Base-by-base conservation (phyloP, 495 filamentous ascomycete genomes). In the Pyrenula massariospora region DNA sequence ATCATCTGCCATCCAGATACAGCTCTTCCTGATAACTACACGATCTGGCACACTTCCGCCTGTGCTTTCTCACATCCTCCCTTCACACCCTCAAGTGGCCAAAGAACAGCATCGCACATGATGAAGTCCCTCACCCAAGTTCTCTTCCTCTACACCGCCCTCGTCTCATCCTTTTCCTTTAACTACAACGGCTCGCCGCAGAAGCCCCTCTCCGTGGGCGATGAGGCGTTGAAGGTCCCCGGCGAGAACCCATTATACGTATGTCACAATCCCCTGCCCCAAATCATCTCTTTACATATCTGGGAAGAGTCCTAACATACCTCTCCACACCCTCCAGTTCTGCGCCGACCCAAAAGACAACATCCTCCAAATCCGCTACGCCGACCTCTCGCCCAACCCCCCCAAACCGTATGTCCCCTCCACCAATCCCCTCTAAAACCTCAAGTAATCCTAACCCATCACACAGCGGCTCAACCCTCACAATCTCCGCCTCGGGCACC, bases 301-400 rank as follows among this genome's bases (percentile, higher is more conserved):
- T n/a, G n/a, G n/a, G n/a, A n/a, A n/a, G n/a, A 19, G 42, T 19
- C 11, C 11, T 48, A 11, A 48, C 11, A 48, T 48, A 11, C 42
- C 42, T 48, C 11, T 11, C 42, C 42, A 11, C 42, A 20, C 5
- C 50, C 10, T 92, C 53, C 63, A 79, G 48, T 90, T 85, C 70
- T 99, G 93, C 72, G 63, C 77, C 23, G 63, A 76, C 22, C 81
- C 88, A 2, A 69, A 74, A 23, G 68, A 71, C 24, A 69, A 89
- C 60, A 76, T 86, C 54, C 75, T 96, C 58, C 63, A 77, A 8
- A 90, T 99, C 58, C 72, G 95, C 31, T 77, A 82, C 25, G 89
- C 97, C 22, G 78, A 95, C 63, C 63, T 99, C 57, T 59, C 68
- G 10, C 93, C 93, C 3, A 97, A 99, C 67, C 93, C 93, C 21